phyloP scores from a whole-genome alignment of 306 rosid genomes.

The Medicago truncatula region DNA sequence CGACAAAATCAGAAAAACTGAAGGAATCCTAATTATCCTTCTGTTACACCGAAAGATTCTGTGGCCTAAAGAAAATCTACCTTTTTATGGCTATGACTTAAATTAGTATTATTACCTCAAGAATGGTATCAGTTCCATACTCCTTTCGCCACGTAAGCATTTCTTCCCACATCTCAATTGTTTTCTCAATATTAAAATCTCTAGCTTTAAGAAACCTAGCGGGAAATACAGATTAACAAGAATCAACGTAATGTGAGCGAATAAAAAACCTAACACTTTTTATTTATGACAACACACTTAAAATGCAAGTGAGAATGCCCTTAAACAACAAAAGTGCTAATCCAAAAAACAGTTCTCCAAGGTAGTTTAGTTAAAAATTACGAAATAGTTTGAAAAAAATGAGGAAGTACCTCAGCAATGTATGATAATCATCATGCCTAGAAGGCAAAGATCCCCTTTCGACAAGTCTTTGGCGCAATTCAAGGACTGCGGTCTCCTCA shows the following conservation, averaged over 20 bases:
- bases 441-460: constrained; percentile 76
- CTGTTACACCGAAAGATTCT: constrained; percentile 16
- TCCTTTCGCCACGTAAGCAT: constrained; percentile 97
- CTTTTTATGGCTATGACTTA: constrained; percentile 14
- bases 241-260: background rate
- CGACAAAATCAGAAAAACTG: background rate
- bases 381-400: constrained; percentile 8
- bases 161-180: constrained; percentile 92
- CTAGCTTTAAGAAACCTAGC: constrained; percentile 89
- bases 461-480: constrained; percentile 70
- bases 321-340: constrained; percentile 3
- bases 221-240: constrained; percentile 17
- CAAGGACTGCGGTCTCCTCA: constrained; percentile 86
- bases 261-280: background rate
- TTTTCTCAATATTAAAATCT: constrained; percentile 78
- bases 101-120: constrained; percentile 68
- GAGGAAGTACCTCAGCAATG: constrained; percentile 73
- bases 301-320: background rate
- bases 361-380: background rate
- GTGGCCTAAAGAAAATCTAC: background rate
- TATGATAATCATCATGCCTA: constrained; percentile 89
- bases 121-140: constrained; percentile 82
- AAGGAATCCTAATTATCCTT: background rate
- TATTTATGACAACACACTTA: background rate
- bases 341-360: background rate